phyloP scores from a whole-genome alignment of 2,329 filamentous ascomycete genomes.

The Mycosphaerella sp. region DNA sequence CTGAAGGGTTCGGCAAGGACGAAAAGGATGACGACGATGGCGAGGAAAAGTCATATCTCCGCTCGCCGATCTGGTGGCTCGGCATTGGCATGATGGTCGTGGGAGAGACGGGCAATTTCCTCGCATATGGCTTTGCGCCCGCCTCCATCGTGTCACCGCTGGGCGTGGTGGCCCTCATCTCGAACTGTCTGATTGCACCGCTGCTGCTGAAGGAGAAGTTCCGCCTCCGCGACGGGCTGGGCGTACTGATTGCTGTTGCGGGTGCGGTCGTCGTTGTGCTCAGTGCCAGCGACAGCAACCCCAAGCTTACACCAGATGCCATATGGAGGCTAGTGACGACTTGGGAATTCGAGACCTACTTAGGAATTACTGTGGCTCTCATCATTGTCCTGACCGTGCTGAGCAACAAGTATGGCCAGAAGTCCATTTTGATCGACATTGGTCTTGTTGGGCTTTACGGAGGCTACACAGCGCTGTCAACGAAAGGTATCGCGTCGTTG shows the following conservation, averaged over 20 bases:
- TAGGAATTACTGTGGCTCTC: slow-evolving; percentile 66
- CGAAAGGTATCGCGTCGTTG: slow-evolving; percentile 93
- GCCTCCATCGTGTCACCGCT: slow-evolving; percentile 95
- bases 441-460: slow-evolving; percentile 91
- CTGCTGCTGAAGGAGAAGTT: slow-evolving; percentile 90
- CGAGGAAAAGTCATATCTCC: slow-evolving; percentile 68
- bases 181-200: slow-evolving; percentile 94
- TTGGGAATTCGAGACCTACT: slow-evolving; percentile 85
- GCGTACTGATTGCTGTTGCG: slow-evolving; percentile 77
- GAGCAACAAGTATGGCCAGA: slow-evolving; percentile 76
- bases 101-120: slow-evolving; percentile 91
- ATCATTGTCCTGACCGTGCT: slow-evolving; percentile 75
- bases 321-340: slow-evolving; percentile 84
- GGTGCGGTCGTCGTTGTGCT: slow-evolving; percentile 90
- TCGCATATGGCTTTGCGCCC: slow-evolving; percentile 95
- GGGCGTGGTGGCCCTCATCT: slow-evolving; percentile 92
- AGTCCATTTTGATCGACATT: slow-evolving; percentile 83
- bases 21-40: slow-evolving; percentile 37
- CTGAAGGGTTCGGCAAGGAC: slow-evolving; percentile 35
- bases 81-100: slow-evolving; percentile 89
- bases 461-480: slow-evolving; percentile 95
- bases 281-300: slow-evolving; percentile 82
- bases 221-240: slow-evolving; percentile 74
- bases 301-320: slow-evolving; percentile 81
- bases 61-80: slow-evolving; percentile 92